phyloP scores from a whole-genome alignment of 2,329 filamentous ascomycete species.

The Aspergillus versicolor region DNA sequence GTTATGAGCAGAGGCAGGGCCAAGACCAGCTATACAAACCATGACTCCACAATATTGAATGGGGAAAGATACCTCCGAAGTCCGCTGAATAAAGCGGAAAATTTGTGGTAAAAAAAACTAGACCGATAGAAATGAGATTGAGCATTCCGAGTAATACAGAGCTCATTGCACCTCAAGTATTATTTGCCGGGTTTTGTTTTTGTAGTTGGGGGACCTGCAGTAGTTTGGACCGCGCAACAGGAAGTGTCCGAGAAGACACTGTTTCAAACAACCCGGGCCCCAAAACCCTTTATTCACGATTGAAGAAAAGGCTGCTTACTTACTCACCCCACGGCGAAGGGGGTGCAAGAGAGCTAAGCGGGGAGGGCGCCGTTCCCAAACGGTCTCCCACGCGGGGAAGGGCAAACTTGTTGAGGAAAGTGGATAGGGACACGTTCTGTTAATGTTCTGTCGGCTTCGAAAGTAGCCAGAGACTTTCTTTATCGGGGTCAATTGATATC shows the following conservation, averaged over 20 bases:
- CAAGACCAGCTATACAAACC: neutral
- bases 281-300: neutral
- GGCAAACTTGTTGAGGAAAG: neutral
- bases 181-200: neutral
- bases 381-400: neutral
- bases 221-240: neutral
- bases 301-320: neutral
- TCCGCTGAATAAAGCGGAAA: neutral
- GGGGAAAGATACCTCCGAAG: neutral
- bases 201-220: neutral
- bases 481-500: neutral
- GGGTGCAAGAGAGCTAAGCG: constrained; percentile 13
- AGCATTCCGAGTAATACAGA: too few species aligned
- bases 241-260: neutral
- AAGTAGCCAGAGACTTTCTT: neutral
- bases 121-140: neutral
- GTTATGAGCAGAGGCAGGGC: neutral
- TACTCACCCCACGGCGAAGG: neutral
- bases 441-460: neutral
- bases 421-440: neutral
- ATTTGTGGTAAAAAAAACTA: neutral
- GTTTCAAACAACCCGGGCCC: neutral
- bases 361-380: constrained; percentile 15
- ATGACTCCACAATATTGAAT: neutral
- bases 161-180: neutral